Base-by-base conservation (phyloP, 2,329 filamentous ascomycete species). In the Scorias spongiosa region DNA sequence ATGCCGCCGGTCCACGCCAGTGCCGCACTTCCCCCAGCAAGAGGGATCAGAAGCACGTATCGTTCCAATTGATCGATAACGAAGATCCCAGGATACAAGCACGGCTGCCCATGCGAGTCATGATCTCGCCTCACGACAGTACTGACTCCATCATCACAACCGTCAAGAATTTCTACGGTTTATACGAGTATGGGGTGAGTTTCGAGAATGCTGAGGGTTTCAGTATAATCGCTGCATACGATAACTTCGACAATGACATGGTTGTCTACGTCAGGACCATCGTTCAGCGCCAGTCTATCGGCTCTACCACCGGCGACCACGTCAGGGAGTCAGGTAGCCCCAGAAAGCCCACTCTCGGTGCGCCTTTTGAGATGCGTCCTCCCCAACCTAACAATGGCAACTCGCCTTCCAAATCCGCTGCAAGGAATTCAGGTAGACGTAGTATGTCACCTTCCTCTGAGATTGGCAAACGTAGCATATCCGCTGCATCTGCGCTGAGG, bases 121-220 rank as follows among this genome's bases (percentile, higher is more conserved):
- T 93, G 58, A 95, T 98, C 54, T 94, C 82, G 58, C 85, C 85
- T 40, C 88, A 96, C 64, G 91, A 98, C 69, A 88, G 85, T 42
- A 96, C 89, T 17, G 89, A 96, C 61, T 95, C 88, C 30, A 98
- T 98, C 66, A 85, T 96, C 51, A 91, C 87, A 11, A 96, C 91
- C 1, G 89, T 96, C 59, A 96, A 94, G 74, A 96, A 95, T 70
- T 96, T 96, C 68, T 96, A 94, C 61, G 91, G 91, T 48, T 75
- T 98, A 53, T 95, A 95, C 63, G 84, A 89, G 51, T 80, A 66
- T 41, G 88, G 91, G 52, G 82, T 98, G 58, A 93, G 86, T 66
- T 96, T 98, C 58, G 89, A 96, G 66, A 89, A 96, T 63, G 78
- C 84, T 51, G 71, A 82, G 56, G 86, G 85, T 57, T 89, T 84